phyloP scores from a whole-genome alignment of 2,329 filamentous ascomycete genomes.

The Botrytis tulipae region DNA sequence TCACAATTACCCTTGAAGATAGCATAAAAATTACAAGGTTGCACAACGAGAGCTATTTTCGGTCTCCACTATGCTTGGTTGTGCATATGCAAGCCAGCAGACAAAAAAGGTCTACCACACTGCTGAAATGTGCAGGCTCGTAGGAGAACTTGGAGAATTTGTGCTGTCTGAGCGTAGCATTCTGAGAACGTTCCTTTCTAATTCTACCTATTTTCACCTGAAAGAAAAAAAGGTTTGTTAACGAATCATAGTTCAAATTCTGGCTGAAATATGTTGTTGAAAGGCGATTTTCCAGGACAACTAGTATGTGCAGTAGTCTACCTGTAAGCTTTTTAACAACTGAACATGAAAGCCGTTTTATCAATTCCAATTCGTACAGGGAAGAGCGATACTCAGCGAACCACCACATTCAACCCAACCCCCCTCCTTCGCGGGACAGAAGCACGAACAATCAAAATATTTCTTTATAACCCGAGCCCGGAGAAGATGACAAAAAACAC shows the following conservation, averaged over 20 bases:
- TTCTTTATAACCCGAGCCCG: conserved; percentile 3
- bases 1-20: conserved; percentile 11
- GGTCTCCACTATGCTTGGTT: conserved; percentile 5
- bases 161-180: conserved; percentile 9
- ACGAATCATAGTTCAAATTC: background rate
- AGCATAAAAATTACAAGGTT: conserved; percentile 12
- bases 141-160: background rate
- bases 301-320: conserved; percentile 7
- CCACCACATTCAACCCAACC: conserved; percentile 2
- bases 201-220: conserved; percentile 1
- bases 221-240: background rate
- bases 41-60: conserved; percentile 19
- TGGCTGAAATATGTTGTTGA: background rate
- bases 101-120: conserved; percentile 15
- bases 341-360: conserved; percentile 11
- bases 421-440: background rate
- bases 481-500: conserved; percentile 13
- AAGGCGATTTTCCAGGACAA: background rate
- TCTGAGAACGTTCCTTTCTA: background rate
- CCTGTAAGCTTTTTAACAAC: conserved; percentile 2
- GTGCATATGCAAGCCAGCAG: conserved; percentile 23
- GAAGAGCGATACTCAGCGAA: conserved; percentile 16
- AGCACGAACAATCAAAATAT: conserved; percentile 5
- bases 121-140: conserved; percentile 17
- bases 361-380: conserved; percentile 15